Base-by-base conservation (phyloP, 305 asterid species). In the Euphrasia arctica region DNA sequence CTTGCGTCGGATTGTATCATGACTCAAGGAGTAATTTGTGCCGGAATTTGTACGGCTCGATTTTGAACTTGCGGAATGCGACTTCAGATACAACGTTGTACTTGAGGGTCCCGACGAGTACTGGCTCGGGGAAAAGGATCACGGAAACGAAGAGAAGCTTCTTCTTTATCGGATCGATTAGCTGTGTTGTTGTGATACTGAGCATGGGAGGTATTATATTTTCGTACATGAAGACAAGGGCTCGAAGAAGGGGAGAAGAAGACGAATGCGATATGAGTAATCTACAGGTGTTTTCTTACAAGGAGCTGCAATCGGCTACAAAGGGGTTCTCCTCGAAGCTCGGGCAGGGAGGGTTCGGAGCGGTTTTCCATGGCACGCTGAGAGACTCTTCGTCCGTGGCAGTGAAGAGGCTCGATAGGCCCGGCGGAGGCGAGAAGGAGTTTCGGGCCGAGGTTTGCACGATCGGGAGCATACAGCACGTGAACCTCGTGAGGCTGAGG, bases 331-430 rank as follows among this genome's bases (percentile, higher is more conserved):
- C 91, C 0, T 86, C 78, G 62, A 86, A 84, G 77, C 91, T 89
- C 11, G 95, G 96, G 1, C 91, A 83, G 62, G 96, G 96, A 52
- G 96, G 95, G 13, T 89, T 83, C 59, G 95, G 96, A 15, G 83
- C 85, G 0, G 95, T 89, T 25, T 89, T 85, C 58, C 85, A 62
- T 18, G 96, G 96, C 14, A 75, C 42, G 61, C 60, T 86, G 39
- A 66, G 76, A 1, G 89, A 89, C 72, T 78, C 90, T 50, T 71
- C 87, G 0, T 41, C 68, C 0, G 85, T 89, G 54, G 96, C 96
- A 42, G 96, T 86, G 69, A 89, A 89, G 65, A 75, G 95, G 15
- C 93, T 86, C 5, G 95, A 86, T 63, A 74, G 89, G 68, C 86
- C 90, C 4, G 89, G 90, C 34, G 83, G 93, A 9, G 96, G 90